Percentiles rank a stretch among this genome's conserved stretches.
Conservation (phyloP, 2,329 filamentous ascomycete species). For the Beauveria asiatica region DNA sequence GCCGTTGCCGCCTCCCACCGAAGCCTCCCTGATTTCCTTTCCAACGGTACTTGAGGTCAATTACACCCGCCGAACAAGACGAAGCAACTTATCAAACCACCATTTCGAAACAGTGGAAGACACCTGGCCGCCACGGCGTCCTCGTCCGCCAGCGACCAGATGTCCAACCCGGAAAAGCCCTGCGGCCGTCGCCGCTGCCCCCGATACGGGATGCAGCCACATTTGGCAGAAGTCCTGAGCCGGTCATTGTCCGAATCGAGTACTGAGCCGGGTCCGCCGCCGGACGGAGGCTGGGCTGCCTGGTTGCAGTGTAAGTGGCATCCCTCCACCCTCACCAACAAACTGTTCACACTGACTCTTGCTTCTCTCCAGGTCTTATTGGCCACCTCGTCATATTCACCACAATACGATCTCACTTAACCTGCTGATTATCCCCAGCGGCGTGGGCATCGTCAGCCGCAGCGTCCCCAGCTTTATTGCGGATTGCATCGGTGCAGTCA, state of each 20-base stretch:
- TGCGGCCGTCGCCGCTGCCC: background rate
- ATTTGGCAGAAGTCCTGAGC: slow-evolving; percentile 30
- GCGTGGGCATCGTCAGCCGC: slow-evolving; percentile 49
- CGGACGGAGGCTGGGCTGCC: slow-evolving; percentile 39
- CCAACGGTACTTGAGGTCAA: background rate
- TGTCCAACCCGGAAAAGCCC: background rate
- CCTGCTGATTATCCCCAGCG: slow-evolving; percentile 57
- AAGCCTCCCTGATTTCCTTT: background rate
- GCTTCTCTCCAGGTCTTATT: slow-evolving; percentile 13
- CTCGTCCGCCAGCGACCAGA: background rate
- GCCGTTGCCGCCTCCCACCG: background rate
- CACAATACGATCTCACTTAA: slow-evolving; percentile 36
- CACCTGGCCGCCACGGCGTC: background rate
- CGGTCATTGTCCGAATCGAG: slow-evolving; percentile 32
- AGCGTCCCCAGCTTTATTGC: slow-evolving; percentile 50
- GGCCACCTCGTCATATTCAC: slow-evolving; percentile 40
- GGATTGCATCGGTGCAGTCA: slow-evolving; percentile 51
- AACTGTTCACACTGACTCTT: background rate
- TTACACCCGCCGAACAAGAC: background rate
- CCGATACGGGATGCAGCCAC: background rate
- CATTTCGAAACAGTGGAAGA: no score
- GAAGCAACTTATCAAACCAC: no score
- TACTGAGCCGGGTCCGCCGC: slow-evolving; percentile 37
- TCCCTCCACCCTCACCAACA: background rate
- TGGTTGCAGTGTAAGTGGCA: slow-evolving; percentile 35